Evolutionary conservation across 2,329 filamentous ascomycete species (phyloP), one percentile per base, ranked within the genome.

Genomic region (Purpureocillium takamizusanense): DNA sequence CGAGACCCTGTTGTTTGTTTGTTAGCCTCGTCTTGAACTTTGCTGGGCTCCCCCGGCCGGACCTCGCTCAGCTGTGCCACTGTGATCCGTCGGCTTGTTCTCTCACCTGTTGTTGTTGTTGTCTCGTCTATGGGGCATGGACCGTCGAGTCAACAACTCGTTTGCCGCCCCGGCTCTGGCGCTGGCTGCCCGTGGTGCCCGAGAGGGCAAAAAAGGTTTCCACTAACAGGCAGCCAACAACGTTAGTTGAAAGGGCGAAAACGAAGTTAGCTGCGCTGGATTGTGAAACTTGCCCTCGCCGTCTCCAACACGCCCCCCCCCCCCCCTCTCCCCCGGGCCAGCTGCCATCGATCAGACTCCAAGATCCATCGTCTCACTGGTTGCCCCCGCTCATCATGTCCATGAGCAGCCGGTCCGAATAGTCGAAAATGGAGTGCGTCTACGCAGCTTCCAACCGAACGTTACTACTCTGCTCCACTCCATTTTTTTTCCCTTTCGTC

Each of bases 51-150:
- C 16, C 27, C 13, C 23, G 25, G 17, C 16, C 27, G 14, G 16
- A 7, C 17, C 14, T 14, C 21, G 16, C 12, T 25, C 23, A n/a
- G 21, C 23, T 15, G 40, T 38, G 36, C 33, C 40, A 36, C 42
- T 40, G 37, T 39, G 39, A 33, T 41, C 21, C 21, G 35, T 42
- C 42, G 35, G 40, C 30, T 43, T 46, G 38, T 46, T 46, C 38
- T 35, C 45, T 43, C 42, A 25, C 10, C n/a, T n/a, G 12, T 32
- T 33, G 7, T 21, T 28, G 11, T 38, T 33, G 31, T 40, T 37
- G 12, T 29, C 31, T 39, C 35, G 18, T 17, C 18, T 17, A 25
- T 23, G 35, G 35, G 15, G 35, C 14, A 21, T n/a, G n/a, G n/a
- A n/a, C n/a, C n/a, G n/a, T n/a, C n/a, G 13, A n/a, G 16, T 10